phyloP scores from a whole-genome alignment of 2,329 filamentous ascomycete species.

The Rachicladosporium sp. region DNA sequence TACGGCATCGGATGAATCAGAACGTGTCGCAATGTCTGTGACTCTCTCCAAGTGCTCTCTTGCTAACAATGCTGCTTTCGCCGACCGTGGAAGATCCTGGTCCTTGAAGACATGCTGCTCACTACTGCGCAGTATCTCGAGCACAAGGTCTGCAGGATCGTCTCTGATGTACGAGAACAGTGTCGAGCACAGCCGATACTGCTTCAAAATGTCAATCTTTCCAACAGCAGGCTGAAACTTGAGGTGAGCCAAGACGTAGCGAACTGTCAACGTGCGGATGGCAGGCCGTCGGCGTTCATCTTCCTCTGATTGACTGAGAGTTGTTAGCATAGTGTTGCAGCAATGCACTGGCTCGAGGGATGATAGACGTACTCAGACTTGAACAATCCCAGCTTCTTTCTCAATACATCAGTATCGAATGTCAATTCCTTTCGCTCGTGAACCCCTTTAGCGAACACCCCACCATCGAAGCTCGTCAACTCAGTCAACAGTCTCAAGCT shows the following conservation, averaged over 20 bases:
- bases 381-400: constrained; percentile 66
- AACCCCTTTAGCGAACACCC: constrained; percentile 61
- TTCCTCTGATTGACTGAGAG: constrained; percentile 33
- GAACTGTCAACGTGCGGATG: constrained; percentile 68
- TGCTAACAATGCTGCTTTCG: constrained; percentile 44
- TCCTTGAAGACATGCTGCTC: constrained; percentile 64
- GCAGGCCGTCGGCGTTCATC: constrained; percentile 57
- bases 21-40: constrained; percentile 48
- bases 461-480: constrained; percentile 75
- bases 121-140: constrained; percentile 61
- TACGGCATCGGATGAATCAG: constrained; percentile 38
- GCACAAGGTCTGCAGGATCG: constrained; percentile 62
- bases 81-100: constrained; percentile 55
- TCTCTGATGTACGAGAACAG: constrained; percentile 66
- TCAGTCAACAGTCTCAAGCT: constrained; percentile 77
- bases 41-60: constrained; percentile 27
- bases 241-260: constrained; percentile 67
- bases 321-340: not conserved
- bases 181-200: constrained; percentile 54
- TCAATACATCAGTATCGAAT: constrained; percentile 57
- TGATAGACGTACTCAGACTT: constrained; percentile 31
- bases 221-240: constrained; percentile 64
- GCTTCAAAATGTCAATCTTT: constrained; percentile 71
- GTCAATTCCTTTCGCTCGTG: constrained; percentile 64
- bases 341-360: not conserved